A percentile compares a stretch with the other conserved stretches of the same genome.
Evolutionary conservation across 768 basidiomycete species (phyloP).

Genomic region (Rhizopogon rudus): DNA sequence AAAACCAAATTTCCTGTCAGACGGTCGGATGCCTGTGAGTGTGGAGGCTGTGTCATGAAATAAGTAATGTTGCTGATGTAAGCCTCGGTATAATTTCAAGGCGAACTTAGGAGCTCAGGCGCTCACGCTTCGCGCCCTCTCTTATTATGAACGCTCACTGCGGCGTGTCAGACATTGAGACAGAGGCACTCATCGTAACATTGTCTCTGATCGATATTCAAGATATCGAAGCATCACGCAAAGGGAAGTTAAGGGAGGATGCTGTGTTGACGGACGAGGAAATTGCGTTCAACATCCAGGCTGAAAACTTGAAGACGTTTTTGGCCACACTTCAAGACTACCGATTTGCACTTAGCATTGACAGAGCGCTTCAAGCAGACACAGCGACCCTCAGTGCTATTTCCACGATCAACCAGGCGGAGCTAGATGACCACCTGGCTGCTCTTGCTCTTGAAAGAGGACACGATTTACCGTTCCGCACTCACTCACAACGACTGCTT

Average conservation of each 20-base stretch:
- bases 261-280: conserved; percentile 37
- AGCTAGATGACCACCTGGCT: conserved; percentile 36
- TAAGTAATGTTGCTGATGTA: too few relatives aligned
- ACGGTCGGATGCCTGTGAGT: too few relatives aligned
- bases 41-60: too few relatives aligned
- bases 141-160: background rate
- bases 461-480: conserved; percentile 11
- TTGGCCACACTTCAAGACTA: conserved; percentile 30
- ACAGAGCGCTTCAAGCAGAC: conserved; percentile 33
- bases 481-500: conserved; percentile 11
- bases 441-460: conserved; percentile 34
- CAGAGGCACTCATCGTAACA: conserved; percentile 33
- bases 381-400: conserved; percentile 25
- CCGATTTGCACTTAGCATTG: conserved; percentile 38
- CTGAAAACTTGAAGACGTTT: conserved; percentile 27
- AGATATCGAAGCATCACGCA: conserved; percentile 26
- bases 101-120: too few relatives aligned
- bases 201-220: conserved; percentile 38
- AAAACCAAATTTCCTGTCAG: too few relatives aligned
- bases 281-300: conserved; percentile 38
- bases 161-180: conserved; percentile 24
- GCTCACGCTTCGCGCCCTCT: too few relatives aligned
- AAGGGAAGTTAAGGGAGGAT: conserved; percentile 32
- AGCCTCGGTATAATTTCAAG: too few relatives aligned
- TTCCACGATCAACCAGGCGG: conserved; percentile 29